Conservation (phyloP, 2,329 filamentous ascomycete genomes). For the Fusarium dlaminii region DNA sequence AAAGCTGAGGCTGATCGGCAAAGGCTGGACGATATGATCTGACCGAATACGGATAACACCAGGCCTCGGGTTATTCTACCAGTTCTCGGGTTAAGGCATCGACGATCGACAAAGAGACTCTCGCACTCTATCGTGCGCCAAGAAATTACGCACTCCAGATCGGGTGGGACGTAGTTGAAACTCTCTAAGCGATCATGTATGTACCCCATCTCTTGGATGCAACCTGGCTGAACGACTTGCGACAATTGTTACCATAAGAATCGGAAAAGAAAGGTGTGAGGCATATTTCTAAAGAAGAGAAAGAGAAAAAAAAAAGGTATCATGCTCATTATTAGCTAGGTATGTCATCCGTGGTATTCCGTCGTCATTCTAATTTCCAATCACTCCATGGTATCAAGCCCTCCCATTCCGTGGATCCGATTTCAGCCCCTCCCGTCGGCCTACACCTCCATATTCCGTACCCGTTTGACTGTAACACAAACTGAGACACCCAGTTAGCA, state of each 20-base stretch:
- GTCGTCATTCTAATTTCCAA: background rate
- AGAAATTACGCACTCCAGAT: background rate
- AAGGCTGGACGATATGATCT: background rate
- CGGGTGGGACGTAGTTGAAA: background rate
- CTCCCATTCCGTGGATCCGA: background rate
- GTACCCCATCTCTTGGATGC: background rate
- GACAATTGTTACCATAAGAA: background rate
- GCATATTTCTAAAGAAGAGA: background rate
- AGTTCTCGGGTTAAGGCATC: background rate
- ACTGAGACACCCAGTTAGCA: background rate
- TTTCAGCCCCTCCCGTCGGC: background rate
- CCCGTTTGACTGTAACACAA: background rate
- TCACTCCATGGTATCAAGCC: background rate
- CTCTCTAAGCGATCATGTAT: background rate
- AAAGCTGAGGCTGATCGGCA: background rate
- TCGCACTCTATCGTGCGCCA: background rate
- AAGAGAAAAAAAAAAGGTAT: background rate
- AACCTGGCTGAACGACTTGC: background rate
- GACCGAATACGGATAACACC: background rate
- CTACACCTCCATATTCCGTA: background rate
- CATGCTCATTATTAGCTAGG: background rate
- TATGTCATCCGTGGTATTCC: background rate
- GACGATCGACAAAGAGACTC: background rate
- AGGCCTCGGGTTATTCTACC: background rate
- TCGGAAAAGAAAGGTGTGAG: background rate